These are phyloP conservation scores for Trametes meyenii DNA, from an alignment of 768 basidiomycete genomes.

Conservation along the genomic window DNA sequence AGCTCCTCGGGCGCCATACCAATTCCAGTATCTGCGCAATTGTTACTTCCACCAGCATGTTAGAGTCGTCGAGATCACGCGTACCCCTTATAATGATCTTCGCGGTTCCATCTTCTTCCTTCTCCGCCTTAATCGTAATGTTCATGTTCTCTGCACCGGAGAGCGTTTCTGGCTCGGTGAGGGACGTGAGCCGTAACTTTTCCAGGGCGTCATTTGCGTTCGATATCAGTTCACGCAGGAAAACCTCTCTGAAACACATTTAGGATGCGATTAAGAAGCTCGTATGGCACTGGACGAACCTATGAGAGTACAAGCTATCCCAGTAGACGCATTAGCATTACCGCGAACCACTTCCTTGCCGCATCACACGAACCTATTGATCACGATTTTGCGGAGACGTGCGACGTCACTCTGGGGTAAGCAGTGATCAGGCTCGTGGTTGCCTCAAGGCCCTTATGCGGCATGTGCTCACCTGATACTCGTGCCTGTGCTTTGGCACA, in stretches of 20 bases:
- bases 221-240: conserved; percentile 88
- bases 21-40: conserved; percentile 81
- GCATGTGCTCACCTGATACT: conserved; percentile 62
- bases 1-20: conserved; percentile 96
- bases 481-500: conserved; percentile 57
- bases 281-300: conserved; percentile 43
- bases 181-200: conserved; percentile 83
- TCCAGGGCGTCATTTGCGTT: conserved; percentile 98
- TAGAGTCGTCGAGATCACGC: conserved; percentile 23
- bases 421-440: not conserved
- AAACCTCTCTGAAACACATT: conserved; percentile 60
- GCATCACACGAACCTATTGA: conserved; percentile 63
- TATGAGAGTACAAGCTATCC: conserved; percentile 78
- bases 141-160: conserved; percentile 77
- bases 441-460: not conserved
- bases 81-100: conserved; percentile 74
- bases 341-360: not conserved
- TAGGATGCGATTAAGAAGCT: not conserved
- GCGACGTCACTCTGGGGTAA: conserved; percentile 82
- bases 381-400: conserved; percentile 90
- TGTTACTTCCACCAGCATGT: not conserved
- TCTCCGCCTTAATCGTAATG: conserved; percentile 82
- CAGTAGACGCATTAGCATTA: not conserved
- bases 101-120: conserved; percentile 68
- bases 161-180: conserved; percentile 76